phyloP scores from a whole-genome alignment of 352 stramenopile genomes.

The Sclerospora graminicola region DNA sequence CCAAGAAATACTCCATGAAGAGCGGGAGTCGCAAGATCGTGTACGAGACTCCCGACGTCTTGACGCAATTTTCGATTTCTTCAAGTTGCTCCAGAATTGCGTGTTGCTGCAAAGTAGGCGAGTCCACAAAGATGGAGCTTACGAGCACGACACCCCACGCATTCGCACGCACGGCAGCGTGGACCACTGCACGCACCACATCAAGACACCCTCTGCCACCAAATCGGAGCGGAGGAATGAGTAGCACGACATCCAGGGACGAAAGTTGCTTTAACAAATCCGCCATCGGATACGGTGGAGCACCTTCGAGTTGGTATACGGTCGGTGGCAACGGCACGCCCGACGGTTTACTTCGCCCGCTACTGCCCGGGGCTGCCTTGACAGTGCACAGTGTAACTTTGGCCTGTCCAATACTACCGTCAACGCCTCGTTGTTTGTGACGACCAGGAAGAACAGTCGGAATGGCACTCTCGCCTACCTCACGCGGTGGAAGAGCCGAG shows the following conservation, averaged over 20 bases:
- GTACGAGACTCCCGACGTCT: slow-evolving; percentile 44
- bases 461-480: slow-evolving; percentile 39
- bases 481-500: slow-evolving; percentile 10
- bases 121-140: slow-evolving; percentile 52
- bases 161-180: slow-evolving; percentile 35
- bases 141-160: slow-evolving; percentile 67
- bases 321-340: slow-evolving; percentile 7
- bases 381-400: slow-evolving; percentile 69
- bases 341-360: slow-evolving; percentile 5
- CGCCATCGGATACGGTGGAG: slow-evolving; percentile 31
- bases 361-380: slow-evolving; percentile 26
- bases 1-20: slow-evolving; percentile 76
- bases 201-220: slow-evolving; percentile 39
- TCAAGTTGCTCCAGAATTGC: slow-evolving; percentile 40
- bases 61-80: slow-evolving; percentile 53
- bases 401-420: slow-evolving; percentile 28
- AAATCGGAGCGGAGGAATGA: slow-evolving; percentile 56
- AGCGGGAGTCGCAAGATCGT: slow-evolving; percentile 55
- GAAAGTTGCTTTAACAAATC: slow-evolving; percentile 53
- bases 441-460: slow-evolving; percentile 21
- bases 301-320: slow-evolving; percentile 34
- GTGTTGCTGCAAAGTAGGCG: slow-evolving; percentile 17
- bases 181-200: slow-evolving; percentile 39
- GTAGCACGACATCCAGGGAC: slow-evolving; percentile 51
- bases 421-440: slow-evolving; percentile 1